Percentiles rank a stretch among this genome's conserved stretches.
Evolutionary conservation across 495 filamentous ascomycete species (phyloP).

Genomic region (Trichoderma erinaceum): DNA sequence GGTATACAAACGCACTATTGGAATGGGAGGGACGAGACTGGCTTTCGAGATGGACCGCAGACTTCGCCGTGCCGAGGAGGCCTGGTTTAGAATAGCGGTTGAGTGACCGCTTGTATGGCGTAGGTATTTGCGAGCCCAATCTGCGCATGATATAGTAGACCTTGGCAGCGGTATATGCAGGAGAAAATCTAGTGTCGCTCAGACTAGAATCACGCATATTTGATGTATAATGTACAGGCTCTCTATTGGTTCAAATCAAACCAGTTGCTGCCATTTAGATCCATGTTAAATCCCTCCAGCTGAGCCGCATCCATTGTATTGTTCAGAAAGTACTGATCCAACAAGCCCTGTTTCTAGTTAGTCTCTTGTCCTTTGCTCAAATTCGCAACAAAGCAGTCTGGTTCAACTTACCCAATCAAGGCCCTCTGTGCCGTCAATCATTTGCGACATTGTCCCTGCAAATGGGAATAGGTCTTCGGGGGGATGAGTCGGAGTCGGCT

Average conservation of each 20-base stretch:
- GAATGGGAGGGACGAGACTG: too few relatives aligned
- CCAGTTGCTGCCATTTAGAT: neutral
- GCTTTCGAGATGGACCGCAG: too few relatives aligned
- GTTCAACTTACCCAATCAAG: constrained; percentile 21
- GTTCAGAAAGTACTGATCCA: constrained; percentile 3
- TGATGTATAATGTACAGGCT: too few relatives aligned
- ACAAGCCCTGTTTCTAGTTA: neutral
- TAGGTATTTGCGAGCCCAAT: too few relatives aligned
- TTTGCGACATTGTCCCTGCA: constrained; percentile 28
- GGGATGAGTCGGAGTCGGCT: neutral
- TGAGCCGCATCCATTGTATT: neutral
- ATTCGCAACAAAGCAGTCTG: neutral
- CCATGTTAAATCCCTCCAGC: neutral
- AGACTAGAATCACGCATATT: neutral
- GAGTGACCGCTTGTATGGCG: too few relatives aligned
- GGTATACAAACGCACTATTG: too few relatives aligned
- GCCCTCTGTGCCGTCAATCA: constrained; percentile 28
- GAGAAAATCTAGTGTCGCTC: too few relatives aligned
- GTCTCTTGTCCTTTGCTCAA: neutral
- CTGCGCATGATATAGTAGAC: too few relatives aligned
- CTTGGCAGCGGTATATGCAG: too few relatives aligned
- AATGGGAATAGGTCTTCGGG: constrained; percentile 20
- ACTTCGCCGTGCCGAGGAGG: too few relatives aligned
- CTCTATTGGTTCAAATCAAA: neutral
- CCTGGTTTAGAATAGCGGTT: too few relatives aligned